Conservation (phyloP, 371 early-diverging fungal species). For the Apophysomyces ossiformis region DNA sequence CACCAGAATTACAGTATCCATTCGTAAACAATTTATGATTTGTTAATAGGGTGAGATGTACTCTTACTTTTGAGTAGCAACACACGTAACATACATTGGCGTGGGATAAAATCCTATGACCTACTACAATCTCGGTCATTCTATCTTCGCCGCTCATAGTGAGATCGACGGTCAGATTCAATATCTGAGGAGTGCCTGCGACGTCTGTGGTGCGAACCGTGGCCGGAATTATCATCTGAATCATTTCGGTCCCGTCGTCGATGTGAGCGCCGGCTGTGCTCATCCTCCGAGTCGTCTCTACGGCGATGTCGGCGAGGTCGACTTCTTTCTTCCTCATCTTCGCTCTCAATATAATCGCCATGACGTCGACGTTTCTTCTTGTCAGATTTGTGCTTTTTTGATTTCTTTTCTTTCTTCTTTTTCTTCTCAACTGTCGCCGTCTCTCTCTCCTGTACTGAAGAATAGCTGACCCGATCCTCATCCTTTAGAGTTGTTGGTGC, state of each 20-base stretch:
- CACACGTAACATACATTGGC: too few species aligned
- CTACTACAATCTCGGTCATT: not conserved
- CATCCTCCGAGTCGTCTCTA: conserved; percentile 9
- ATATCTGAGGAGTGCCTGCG: not conserved
- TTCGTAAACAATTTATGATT: too few species aligned
- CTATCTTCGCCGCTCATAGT: too few species aligned
- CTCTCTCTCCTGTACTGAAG: conserved; percentile 23
- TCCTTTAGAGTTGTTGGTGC: not conserved
- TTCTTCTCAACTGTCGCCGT: conserved; percentile 37
- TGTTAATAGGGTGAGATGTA: too few species aligned
- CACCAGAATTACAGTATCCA: too few species aligned
- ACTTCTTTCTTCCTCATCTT: conserved; percentile 16
- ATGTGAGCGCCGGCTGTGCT: not conserved
- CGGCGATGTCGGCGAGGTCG: conserved; percentile 17
- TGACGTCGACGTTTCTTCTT: conserved; percentile 25
- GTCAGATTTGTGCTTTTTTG: conserved; percentile 41
- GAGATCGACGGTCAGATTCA: too few species aligned
- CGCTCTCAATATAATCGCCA: conserved; percentile 19
- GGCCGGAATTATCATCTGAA: not conserved
- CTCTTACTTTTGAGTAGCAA: too few species aligned
- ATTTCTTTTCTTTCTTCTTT: conserved; percentile 46
- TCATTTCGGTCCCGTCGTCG: not conserved
- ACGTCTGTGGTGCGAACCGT: not conserved
- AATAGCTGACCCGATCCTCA: not conserved
- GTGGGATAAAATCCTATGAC: not conserved